Base-by-base conservation (phyloP, 2,329 filamentous ascomycete species). In the Colletotrichum nymphaeae region DNA sequence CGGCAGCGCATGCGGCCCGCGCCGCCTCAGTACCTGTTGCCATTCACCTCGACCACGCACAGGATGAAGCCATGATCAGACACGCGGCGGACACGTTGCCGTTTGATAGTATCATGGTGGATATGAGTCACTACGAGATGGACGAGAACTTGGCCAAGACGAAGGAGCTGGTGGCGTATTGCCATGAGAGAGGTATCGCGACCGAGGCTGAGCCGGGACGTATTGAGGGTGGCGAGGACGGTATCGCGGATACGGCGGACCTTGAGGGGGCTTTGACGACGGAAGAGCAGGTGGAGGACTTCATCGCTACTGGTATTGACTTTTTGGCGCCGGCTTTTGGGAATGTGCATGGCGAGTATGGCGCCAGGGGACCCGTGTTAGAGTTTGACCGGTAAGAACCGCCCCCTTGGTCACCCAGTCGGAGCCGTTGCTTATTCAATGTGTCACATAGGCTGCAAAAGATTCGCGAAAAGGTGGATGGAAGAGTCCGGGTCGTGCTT, bases 311-410 rank as follows among this genome's bases (percentile, higher is more conserved):
- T 11, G 93, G 93, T 0, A 93, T 95, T 77, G 91, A 95, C 77
- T 92, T 92, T 84, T 84, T 95, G 12, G 93, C 93, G 4, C 93
- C 93, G 0, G 92, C 92, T 0, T 94, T 95, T 82, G 93, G 93
- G 1, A 95, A 94, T 77, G 91, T 95, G 49, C 93, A 95, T 82
- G 93, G 93, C 6, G 89, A 92, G 77, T 94, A 95, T 81, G 92
- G 92, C 0, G 87, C 89, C 0, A 83, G 89, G 14, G 93, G 92
- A 0, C 89, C 91, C 30, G 85, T 87, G 78, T 80, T 93, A 28
- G 91, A 93, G 78, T 92, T 76, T 80, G 88, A 84, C 58, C 79
- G 84, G 57, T 69, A 26, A 63, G 64, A 30, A 26, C 26, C 26
- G 26, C 26, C 26, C 19, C 11, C 14, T 11, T 37, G 9, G 6